Base-by-base conservation (phyloP, 805 yeast genomes). In the Candida krabiensis region DNA sequence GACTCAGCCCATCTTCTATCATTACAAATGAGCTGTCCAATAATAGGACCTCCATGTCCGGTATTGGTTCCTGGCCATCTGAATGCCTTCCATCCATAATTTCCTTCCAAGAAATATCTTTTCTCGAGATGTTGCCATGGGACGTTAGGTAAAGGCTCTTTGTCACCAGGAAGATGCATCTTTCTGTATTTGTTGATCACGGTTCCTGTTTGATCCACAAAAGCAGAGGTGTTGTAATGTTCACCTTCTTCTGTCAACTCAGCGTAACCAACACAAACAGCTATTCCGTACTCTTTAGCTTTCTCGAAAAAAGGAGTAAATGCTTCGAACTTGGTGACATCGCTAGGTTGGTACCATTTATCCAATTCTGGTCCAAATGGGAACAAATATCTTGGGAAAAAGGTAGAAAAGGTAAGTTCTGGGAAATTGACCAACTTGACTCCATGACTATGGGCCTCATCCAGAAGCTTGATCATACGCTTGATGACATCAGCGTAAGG, bases 1-100 rank as follows among this genome's bases (percentile, higher is more conserved):
- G 67, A 60, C 39, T 64, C 68, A 4, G 67, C 64, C 68, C 68
- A 64, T 41, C 67, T 56, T 44, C 68, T 53, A 42, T 63, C 68
- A 35, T 63, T 63, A 49, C 68, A 63, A 19, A 64, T 64, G 39
- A 64, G 44, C 54, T 61, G 63, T 22, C 69, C 68, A 19, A 59
- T 44, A 21, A 61, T 62, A 15, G 63, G 59, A 33, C 63, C 67
- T 13, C 49, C 49, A 13, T 41, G 28, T 5, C 49, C 49, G 9
- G 63, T 56, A 53, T 64, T 60, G 6, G 61, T 60, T n/a, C 63
- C 64, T 18, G 62, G 45, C 19, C 65, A 46, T 36, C 59, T 50
- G 38, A 60, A 56, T 19, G 69, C 70, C 25, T 54, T 48, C 56
- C 63, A 65, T n/a, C 66, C 67, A 13, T 50, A 16, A 38, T 64